Evolutionary conservation across 768 basidiomycete genomes (phyloP), one percentile per base, ranked within the genome.

Genomic region (Hydnomerulius pinastri): DNA sequence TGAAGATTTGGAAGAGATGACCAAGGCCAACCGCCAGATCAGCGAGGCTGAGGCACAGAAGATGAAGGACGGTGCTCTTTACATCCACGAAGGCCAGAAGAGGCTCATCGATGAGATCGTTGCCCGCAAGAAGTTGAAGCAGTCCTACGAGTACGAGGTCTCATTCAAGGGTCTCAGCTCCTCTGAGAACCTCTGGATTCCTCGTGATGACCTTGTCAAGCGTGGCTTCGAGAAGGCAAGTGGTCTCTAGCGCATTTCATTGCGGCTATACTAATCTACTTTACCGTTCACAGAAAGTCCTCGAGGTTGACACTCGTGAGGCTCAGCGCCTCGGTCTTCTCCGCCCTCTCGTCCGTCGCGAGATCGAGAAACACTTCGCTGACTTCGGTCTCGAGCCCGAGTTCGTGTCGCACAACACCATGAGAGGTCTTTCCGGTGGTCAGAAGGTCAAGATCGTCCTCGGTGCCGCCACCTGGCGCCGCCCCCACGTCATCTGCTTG

Each of bases 361-460:
- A 98, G 77, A 97, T 98, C 56, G 95, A 98, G 84, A 95, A 95
- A 79, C 95, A 98, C 82, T 96, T 98, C 61, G 92, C 90, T 54
- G 96, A 98, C 80, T 98, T 98, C 65, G 94, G 97, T 77, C 91
- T 99, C 63, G 97, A 99, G 77, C 79, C 97, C 56, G 97, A 98
- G 78, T 98, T 99, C 72, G 93, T 96, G 58, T 92, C 92, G 21
- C 97, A 99, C 82, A 99, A 98, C 84, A 89, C 88, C 61, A 99
- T 98, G 97, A 83, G 95, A 54, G 95, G 95, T 83, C 85, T 97
- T 39, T 96, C 94, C 57, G 95, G 95, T 73, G 95, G 95, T 70
- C 95, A 98, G 77, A 98, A 98, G 77, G 95, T 98, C 71, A 98
- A 98, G 87, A 93, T 98, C 64, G 95, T 97, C 40, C 90, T 98